Percentiles rank a stretch among this genome's conserved stretches.
Evolutionary conservation across 495 filamentous ascomycete genomes (phyloP).

Genomic region (Penicillium canariense): DNA sequence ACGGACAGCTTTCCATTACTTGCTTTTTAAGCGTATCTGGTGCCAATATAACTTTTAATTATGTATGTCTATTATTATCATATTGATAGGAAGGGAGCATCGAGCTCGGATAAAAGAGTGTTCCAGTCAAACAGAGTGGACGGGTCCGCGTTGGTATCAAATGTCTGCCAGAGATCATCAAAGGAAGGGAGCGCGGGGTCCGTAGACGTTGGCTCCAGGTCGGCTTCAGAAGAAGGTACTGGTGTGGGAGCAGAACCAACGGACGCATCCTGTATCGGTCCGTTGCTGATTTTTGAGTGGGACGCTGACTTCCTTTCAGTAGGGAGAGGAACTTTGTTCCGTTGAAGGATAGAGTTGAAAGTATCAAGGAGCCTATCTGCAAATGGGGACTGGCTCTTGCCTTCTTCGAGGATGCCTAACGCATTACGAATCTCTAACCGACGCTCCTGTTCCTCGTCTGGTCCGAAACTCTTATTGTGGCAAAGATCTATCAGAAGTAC

Average conservation of each 20-base stretch:
- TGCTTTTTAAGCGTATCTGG: too few relatives aligned
- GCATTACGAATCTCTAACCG: constrained; percentile 33
- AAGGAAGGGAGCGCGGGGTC: constrained; percentile 16
- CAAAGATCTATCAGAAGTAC: constrained; percentile 38
- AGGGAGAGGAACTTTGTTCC: constrained; percentile 23
- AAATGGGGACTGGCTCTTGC: constrained; percentile 29
- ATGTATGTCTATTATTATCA: background rate
- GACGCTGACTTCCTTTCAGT: background rate
- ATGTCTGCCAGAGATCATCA: constrained; percentile 25
- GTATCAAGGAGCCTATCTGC: constrained; percentile 33
- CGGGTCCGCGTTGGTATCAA: constrained; percentile 19
- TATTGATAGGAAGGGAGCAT: constrained; percentile 16
- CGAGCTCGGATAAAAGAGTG: constrained; percentile 21
- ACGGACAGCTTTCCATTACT: too few relatives aligned
- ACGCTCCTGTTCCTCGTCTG: constrained; percentile 16
- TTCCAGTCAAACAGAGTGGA: constrained; percentile 22
- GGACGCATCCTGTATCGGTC: background rate
- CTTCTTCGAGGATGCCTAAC: constrained; percentile 35
- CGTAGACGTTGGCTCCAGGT: background rate
- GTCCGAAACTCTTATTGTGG: constrained; percentile 15
- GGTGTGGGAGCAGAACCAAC: background rate
- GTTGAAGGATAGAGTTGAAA: constrained; percentile 30
- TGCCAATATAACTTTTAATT: background rate
- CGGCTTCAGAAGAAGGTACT: background rate
- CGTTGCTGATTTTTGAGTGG: background rate